A percentile compares a stretch with the other conserved stretches of the same genome.
These are phyloP conservation scores for Exidia glandulosa DNA, from an alignment of 768 basidiomycete genomes.

Conservation along the genomic window DNA sequence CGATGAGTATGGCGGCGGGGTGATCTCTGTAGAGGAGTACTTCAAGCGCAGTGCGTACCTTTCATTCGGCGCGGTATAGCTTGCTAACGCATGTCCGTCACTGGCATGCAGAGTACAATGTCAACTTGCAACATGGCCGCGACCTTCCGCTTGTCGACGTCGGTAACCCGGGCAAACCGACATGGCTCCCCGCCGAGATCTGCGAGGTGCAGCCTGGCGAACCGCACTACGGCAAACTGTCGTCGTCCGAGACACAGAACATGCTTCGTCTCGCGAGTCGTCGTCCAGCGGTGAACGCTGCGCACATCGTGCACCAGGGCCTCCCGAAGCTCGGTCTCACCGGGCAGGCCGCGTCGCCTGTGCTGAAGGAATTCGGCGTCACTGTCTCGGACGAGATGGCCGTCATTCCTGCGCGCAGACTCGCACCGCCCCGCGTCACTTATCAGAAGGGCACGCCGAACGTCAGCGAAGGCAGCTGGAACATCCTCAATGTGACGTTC, in stretches of 20 bases:
- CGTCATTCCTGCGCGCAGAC: slow-evolving; percentile 51
- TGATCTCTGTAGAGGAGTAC: slow-evolving; percentile 48
- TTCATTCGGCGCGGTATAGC: background rate
- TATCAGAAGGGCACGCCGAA: slow-evolving; percentile 30
- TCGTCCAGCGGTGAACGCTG: slow-evolving; percentile 46
- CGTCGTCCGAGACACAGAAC: slow-evolving; percentile 42
- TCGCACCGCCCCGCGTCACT: slow-evolving; percentile 44
- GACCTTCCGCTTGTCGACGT: slow-evolving; percentile 47
- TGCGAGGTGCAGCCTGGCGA: slow-evolving; percentile 48
- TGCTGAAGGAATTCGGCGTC: slow-evolving; percentile 45
- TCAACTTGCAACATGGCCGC: slow-evolving; percentile 34
- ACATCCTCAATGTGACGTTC: slow-evolving; percentile 60
- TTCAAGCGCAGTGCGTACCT: slow-evolving; percentile 45
- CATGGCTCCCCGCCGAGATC: slow-evolving; percentile 56
- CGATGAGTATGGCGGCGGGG: slow-evolving; percentile 33
- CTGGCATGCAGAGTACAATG: slow-evolving; percentile 44
- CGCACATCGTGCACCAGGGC: slow-evolving; percentile 46
- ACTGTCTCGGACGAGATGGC: slow-evolving; percentile 47
- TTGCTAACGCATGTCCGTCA: background rate
- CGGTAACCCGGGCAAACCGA: slow-evolving; percentile 31
- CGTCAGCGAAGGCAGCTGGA: slow-evolving; percentile 53
- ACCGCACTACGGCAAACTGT: slow-evolving; percentile 45
- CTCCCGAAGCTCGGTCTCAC: slow-evolving; percentile 39
- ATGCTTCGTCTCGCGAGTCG: slow-evolving; percentile 67
- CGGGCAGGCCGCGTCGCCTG: slow-evolving; percentile 16